These are phyloP conservation scores for Pelargonium nanum DNA, from an alignment of 345 rosid genomes.

Conservation along the genomic window DNA sequence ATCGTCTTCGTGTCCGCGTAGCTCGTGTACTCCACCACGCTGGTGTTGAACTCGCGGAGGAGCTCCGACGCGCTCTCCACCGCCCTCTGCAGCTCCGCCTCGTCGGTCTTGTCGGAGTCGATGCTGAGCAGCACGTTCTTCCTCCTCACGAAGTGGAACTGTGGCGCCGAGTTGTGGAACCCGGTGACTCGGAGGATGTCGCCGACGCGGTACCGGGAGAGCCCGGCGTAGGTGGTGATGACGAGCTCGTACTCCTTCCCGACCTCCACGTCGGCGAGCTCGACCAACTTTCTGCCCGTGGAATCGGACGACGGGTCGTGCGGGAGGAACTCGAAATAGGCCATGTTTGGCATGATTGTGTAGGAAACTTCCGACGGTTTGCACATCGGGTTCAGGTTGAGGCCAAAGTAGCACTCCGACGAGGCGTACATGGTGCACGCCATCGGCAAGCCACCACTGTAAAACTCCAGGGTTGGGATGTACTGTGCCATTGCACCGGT, in stretches of 20 bases:
- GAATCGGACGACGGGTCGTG: constrained; percentile 29
- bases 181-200: constrained; percentile 89
- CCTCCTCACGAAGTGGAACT: constrained; percentile 75
- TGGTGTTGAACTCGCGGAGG: constrained; percentile 36
- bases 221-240: constrained; percentile 78
- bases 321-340: constrained; percentile 82
- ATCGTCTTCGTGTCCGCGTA: constrained; percentile 62
- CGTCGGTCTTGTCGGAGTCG: constrained; percentile 89
- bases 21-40: constrained; percentile 92
- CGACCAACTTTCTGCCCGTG: constrained; percentile 31
- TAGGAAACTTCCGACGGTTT: constrained; percentile 78
- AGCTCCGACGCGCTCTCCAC: constrained; percentile 56
- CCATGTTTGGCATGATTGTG: constrained; percentile 95
- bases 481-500: constrained; percentile 98
- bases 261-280: constrained; percentile 64
- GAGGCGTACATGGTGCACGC: constrained; percentile 98
- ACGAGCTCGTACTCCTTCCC: constrained; percentile 90
- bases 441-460: constrained; percentile 69
- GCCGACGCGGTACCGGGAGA: constrained; percentile 81
- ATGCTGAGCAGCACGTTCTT: constrained; percentile 83
- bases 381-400: constrained; percentile 80
- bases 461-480: constrained; percentile 84
- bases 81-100: constrained; percentile 72
- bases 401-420: constrained; percentile 86
- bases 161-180: constrained; percentile 84